phyloP scores from a whole-genome alignment of 169 alveolate species.

The Toxoplasma gondii region DNA sequence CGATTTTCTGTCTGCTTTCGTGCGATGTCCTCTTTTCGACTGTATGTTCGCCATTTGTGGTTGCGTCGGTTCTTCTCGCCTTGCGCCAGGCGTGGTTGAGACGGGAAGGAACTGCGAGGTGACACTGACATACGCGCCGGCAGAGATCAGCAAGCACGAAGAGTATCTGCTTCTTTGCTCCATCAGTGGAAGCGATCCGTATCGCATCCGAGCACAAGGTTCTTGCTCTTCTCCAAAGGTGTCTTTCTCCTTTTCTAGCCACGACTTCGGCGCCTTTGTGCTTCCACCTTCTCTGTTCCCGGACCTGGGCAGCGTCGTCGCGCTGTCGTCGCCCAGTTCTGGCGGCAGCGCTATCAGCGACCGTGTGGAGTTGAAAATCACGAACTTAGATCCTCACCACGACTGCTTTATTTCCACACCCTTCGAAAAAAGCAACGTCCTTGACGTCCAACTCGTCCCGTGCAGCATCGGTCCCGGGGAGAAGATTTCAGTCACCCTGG shows the following conservation, averaged over 20 bases:
- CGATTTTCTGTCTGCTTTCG: too few species aligned
- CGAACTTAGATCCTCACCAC: conserved; percentile 87
- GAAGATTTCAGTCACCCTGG: conserved; percentile 86
- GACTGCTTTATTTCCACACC: conserved; percentile 85
- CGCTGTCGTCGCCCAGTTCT: background rate
- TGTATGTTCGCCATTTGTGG: too few species aligned
- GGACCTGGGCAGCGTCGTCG: background rate
- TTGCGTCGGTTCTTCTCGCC: too few species aligned
- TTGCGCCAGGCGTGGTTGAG: conserved; percentile 49
- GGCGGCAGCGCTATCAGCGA: conserved; percentile 71
- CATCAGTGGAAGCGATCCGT: conserved; percentile 83
- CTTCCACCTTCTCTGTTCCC: conserved; percentile 72
- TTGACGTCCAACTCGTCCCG: conserved; percentile 74
- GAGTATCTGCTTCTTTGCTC: conserved; percentile 64
- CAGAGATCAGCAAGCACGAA: conserved; percentile 35
- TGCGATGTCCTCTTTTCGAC: too few species aligned
- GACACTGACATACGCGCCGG: conserved; percentile 41
- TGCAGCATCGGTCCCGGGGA: conserved; percentile 78
- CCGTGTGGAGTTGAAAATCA: conserved; percentile 82
- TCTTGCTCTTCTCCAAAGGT: conserved; percentile 90
- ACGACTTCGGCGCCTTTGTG: conserved; percentile 93
- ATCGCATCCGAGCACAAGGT: conserved; percentile 83
- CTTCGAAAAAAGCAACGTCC: conserved; percentile 81
- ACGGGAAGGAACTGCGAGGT: conserved; percentile 50
- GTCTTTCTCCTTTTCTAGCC: conserved; percentile 81